phyloP scores from a whole-genome alignment of 352 stramenopile species.

The Globisporangium splendens region DNA sequence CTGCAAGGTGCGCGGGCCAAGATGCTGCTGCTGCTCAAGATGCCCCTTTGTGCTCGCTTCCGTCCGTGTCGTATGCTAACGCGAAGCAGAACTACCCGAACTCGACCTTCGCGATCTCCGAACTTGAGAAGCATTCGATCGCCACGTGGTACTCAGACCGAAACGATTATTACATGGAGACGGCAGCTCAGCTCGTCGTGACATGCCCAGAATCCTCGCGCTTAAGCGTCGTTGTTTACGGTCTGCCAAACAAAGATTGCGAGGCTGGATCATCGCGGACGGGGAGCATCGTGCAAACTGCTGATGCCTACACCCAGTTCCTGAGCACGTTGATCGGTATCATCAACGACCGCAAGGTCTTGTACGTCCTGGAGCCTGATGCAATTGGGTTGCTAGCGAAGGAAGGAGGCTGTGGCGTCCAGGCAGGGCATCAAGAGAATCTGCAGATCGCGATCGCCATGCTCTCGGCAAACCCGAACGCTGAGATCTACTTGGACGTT shows the following conservation, averaged over 20 bases:
- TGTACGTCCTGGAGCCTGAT: conserved; percentile 72
- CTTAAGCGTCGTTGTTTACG: conserved; percentile 65
- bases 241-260: conserved; percentile 75
- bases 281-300: conserved; percentile 32
- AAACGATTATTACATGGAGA: conserved; percentile 32
- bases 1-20: not conserved
- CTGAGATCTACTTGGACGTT: conserved; percentile 70
- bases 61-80: conserved; percentile 35
- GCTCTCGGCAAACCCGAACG: conserved; percentile 59
- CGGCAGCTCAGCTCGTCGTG: conserved; percentile 27
- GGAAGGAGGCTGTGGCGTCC: conserved; percentile 24
- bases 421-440: conserved; percentile 40
- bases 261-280: conserved; percentile 40
- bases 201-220: conserved; percentile 35
- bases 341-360: conserved; percentile 47
- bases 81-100: conserved; percentile 46
- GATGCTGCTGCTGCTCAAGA: conserved; percentile 9
- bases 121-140: conserved; percentile 49
- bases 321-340: conserved; percentile 34
- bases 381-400: conserved; percentile 55
- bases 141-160: conserved; percentile 72
- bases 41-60: conserved; percentile 48
- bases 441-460: conserved; percentile 41
- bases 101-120: conserved; percentile 41
- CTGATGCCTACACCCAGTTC: conserved; percentile 43